Conservation (phyloP, 257 asterid genomes). For the Lycium barbarum region DNA sequence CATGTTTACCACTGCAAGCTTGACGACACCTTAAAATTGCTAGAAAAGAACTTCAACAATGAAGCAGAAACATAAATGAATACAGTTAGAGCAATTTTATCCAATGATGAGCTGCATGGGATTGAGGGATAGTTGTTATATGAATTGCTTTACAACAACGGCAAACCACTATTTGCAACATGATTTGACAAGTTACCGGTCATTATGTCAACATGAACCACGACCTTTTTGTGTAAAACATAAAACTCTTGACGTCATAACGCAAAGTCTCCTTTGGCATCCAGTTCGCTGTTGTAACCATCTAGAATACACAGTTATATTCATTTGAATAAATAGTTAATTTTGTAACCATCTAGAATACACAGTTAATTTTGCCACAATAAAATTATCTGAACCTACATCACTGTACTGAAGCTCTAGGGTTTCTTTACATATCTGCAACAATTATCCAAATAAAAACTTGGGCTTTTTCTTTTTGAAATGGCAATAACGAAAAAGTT, state of each 20-base stretch:
- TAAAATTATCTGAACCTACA: conserved; percentile 6
- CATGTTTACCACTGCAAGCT: not conserved
- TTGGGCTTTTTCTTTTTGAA: not conserved
- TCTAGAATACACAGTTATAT: conserved; percentile 20
- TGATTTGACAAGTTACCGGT: not conserved
- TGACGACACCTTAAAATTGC: not conserved
- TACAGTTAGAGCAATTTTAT: not conserved
- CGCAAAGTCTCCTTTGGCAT: conserved; percentile 11
- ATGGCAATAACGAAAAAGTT: not conserved
- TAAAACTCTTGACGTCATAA: not conserved
- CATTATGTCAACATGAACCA: conserved; percentile 1
- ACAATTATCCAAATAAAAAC: conserved; percentile 15
- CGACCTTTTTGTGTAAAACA: not conserved
- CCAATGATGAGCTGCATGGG: conserved; percentile 13
- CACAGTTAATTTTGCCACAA: not conserved
- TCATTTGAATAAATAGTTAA: conserved; percentile 1
- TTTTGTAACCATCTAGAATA: conserved; percentile 22
- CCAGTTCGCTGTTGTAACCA: conserved; percentile 19
- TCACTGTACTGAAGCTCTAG: not conserved
- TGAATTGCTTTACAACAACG: not conserved
- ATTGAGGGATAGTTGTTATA: not conserved
- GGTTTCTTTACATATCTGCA: not conserved
- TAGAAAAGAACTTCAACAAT: not conserved
- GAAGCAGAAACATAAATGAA: not conserved
- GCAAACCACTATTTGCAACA: conserved; percentile 8